phyloP scores from a whole-genome alignment of 2,329 filamentous ascomycete species.

The Penicillium freii region DNA sequence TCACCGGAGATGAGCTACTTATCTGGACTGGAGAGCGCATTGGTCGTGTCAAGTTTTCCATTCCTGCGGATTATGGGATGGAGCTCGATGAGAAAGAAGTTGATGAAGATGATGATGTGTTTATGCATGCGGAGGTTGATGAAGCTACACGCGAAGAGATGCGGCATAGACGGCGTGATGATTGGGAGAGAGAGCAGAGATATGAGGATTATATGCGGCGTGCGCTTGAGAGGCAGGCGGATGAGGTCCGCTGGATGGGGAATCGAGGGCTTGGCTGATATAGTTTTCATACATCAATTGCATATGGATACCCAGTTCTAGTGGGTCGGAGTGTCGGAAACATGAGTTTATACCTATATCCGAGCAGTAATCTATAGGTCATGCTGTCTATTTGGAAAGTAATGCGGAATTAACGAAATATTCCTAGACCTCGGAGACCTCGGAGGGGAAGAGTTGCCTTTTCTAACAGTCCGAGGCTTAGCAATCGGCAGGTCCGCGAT shows the following conservation, averaged over 20 bases:
- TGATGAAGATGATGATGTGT: constrained; percentile 37
- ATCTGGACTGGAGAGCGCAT: constrained; percentile 87
- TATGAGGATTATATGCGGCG: constrained; percentile 72
- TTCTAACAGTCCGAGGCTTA: constrained; percentile 7
- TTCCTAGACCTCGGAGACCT: constrained; percentile 3
- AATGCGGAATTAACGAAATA: neutral
- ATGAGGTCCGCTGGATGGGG: constrained; percentile 73
- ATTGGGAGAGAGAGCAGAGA: constrained; percentile 44
- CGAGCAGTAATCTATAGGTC: neutral
- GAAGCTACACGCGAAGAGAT: constrained; percentile 30
- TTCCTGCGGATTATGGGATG: constrained; percentile 33
- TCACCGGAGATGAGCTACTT: constrained; percentile 64
- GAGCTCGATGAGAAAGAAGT: constrained; percentile 38
- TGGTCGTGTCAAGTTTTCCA: constrained; percentile 67
- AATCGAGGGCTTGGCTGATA: constrained; percentile 37
- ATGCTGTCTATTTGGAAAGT: neutral
- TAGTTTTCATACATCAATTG: neutral
- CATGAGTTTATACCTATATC: too few species aligned
- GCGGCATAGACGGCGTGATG: constrained; percentile 33
- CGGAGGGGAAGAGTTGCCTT: neutral
- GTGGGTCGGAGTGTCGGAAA: neutral
- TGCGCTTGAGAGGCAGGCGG: constrained; percentile 72
- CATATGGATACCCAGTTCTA: neutral
- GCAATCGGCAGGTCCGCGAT: constrained; percentile 10
- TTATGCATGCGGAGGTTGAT: constrained; percentile 31